These are phyloP conservation scores for Alternaria conjuncta DNA, from an alignment of 2,329 filamentous ascomycete species.

Conservation along the genomic window DNA sequence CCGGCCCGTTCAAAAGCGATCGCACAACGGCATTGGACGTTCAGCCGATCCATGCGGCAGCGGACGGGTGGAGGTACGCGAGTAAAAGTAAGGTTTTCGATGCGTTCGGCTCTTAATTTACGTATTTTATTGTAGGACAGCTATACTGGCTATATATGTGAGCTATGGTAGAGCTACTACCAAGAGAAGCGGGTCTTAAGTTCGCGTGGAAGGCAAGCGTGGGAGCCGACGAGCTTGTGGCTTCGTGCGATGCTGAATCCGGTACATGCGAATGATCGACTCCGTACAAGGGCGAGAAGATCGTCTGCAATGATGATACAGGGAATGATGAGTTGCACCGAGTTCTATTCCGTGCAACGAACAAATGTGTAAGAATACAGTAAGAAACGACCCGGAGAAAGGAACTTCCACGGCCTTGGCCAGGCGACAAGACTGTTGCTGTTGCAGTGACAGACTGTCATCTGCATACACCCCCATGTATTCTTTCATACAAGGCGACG, in stretches of 20 bases:
- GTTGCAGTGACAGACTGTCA: background rate
- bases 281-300: background rate
- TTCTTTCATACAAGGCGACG: background rate
- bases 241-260: background rate
- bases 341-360: background rate
- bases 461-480: background rate
- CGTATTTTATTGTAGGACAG: background rate
- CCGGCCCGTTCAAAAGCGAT: slow-evolving; percentile 3
- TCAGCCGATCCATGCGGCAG: background rate
- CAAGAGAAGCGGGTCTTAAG: background rate
- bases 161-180: background rate
- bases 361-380: background rate
- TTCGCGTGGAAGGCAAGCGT: background rate
- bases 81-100: background rate
- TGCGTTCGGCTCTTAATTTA: background rate
- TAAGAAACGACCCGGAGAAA: background rate
- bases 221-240: background rate
- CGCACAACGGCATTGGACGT: background rate
- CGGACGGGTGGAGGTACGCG: background rate
- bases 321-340: background rate
- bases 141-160: background rate
- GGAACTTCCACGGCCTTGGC: background rate
- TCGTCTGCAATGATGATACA: background rate
- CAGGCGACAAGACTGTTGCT: background rate
- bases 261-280: background rate